Evolutionary conservation across 2,329 filamentous ascomycete species (phyloP).

Genomic region (Orbilia oligospora): DNA sequence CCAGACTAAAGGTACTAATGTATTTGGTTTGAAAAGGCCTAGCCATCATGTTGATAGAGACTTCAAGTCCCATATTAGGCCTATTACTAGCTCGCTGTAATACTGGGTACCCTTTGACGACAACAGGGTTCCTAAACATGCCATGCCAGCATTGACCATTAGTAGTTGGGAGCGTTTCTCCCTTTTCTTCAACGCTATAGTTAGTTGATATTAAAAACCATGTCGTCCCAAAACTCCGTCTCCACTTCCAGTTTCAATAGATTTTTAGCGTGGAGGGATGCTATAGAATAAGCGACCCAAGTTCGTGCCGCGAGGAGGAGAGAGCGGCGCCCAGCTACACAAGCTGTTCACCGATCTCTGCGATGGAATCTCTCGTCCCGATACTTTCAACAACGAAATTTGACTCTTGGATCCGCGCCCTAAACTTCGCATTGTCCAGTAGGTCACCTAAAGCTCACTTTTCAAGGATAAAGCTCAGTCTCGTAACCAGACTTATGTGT

Average conservation of each 20-base stretch:
- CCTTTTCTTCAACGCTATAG: conserved; percentile 28
- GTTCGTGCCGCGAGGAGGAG: conserved; percentile 62
- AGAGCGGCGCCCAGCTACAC: conserved; percentile 66
- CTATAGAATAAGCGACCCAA: conserved; percentile 59
- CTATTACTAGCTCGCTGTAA: conserved; percentile 1
- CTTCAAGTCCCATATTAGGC: conserved; percentile 60
- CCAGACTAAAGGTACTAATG: conserved; percentile 46
- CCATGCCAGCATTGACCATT: conserved; percentile 50
- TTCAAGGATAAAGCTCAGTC: background rate
- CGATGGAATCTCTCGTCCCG: conserved; percentile 60
- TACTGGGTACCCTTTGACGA: conserved; percentile 60
- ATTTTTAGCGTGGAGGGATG: conserved; percentile 18
- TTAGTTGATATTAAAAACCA: conserved; percentile 34
- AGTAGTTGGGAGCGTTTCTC: background rate
- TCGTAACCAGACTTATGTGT: too few species aligned
- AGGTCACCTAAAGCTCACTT: conserved; percentile 6
- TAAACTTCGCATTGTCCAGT: conserved; percentile 25
- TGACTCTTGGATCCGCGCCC: background rate
- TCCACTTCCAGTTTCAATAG: background rate
- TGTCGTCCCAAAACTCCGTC: too few species aligned
- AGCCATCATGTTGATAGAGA: conserved; percentile 63
- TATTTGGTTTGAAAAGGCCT: conserved; percentile 46
- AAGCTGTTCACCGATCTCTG: conserved; percentile 66
- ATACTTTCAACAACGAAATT: conserved; percentile 22
- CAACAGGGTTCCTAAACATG: conserved; percentile 54